phyloP scores from a whole-genome alignment of 2,329 filamentous ascomycete species.

The Cercospora sp. region DNA sequence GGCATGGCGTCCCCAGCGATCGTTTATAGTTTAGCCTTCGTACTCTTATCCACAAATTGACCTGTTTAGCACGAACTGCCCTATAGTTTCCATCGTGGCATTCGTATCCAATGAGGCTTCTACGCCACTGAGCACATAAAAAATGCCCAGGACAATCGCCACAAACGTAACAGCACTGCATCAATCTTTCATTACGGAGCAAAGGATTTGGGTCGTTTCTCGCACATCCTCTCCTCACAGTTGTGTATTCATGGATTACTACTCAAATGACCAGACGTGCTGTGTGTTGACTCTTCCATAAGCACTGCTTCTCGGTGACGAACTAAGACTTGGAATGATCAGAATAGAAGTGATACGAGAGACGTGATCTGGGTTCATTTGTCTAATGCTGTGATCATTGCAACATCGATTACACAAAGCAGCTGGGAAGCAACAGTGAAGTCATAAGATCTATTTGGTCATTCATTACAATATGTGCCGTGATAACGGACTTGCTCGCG shows the following conservation, averaged over 20 bases:
- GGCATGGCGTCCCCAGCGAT: not conserved
- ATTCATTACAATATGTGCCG: not conserved
- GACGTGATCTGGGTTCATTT: not conserved
- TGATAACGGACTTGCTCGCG: not conserved
- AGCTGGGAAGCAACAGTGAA: not conserved
- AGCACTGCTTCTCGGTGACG: no score
- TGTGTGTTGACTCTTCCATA: no score
- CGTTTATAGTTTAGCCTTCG: not conserved
- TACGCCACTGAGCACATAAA: not conserved
- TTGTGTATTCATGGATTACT: not conserved
- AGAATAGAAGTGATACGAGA: not conserved
- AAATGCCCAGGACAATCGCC: not conserved
- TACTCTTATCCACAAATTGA: not conserved
- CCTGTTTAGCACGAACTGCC: not conserved
- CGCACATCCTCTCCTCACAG: not conserved
- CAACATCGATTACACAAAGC: not conserved
- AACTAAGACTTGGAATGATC: no score
- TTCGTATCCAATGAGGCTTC: not conserved
- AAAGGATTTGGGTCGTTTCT: not conserved
- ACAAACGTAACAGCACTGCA: not conserved
- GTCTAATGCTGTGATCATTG: no score
- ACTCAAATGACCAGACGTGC: no score
- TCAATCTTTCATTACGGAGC: not conserved
- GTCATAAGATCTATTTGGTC: not conserved
- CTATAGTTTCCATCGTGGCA: rapidly evolving